Conservation (phyloP, 2,329 filamentous ascomycete genomes). For the Cladosporium colombiae region DNA sequence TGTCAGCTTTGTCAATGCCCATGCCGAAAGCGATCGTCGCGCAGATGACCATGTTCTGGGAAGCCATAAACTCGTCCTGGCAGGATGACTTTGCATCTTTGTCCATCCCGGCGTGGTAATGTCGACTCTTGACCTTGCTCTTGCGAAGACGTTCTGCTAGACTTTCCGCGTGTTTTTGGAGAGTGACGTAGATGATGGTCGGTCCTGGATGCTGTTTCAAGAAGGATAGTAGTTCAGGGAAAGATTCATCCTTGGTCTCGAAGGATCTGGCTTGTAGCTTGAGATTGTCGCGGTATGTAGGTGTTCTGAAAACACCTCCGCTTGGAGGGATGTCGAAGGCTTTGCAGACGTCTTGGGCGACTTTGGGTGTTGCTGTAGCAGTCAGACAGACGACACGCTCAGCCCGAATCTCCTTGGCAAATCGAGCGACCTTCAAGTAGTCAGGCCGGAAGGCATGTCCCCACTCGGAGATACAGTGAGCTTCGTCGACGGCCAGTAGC, state of each 20-base stretch:
- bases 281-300: constrained; percentile 61
- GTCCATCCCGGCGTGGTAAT: constrained; percentile 56
- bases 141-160: constrained; percentile 44
- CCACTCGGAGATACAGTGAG: constrained; percentile 59
- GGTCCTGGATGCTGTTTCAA: constrained; percentile 55
- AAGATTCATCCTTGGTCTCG: constrained; percentile 47
- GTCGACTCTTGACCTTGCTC: constrained; percentile 45
- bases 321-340: constrained; percentile 52
- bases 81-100: constrained; percentile 46
- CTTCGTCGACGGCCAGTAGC: constrained; percentile 59
- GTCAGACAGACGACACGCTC: constrained; percentile 62
- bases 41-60: constrained; percentile 42
- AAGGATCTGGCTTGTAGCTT: constrained; percentile 54
- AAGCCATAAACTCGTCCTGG: constrained; percentile 56
- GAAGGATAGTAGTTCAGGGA: constrained; percentile 50
- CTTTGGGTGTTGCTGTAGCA: constrained; percentile 59
- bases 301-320: constrained; percentile 58
- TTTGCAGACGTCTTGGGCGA: constrained; percentile 57
- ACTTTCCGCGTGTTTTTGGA: constrained; percentile 55
- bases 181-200: constrained; percentile 62
- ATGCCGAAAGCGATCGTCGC: constrained; percentile 62
- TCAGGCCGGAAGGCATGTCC: constrained; percentile 37
- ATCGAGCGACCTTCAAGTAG: constrained; percentile 58
- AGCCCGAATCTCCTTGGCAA: constrained; percentile 56
- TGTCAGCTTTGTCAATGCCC: constrained; percentile 60